These are phyloP conservation scores for Paecilomyces sp. DNA, from an alignment of 2,329 filamentous ascomycete genomes.

Conservation along the genomic window DNA sequence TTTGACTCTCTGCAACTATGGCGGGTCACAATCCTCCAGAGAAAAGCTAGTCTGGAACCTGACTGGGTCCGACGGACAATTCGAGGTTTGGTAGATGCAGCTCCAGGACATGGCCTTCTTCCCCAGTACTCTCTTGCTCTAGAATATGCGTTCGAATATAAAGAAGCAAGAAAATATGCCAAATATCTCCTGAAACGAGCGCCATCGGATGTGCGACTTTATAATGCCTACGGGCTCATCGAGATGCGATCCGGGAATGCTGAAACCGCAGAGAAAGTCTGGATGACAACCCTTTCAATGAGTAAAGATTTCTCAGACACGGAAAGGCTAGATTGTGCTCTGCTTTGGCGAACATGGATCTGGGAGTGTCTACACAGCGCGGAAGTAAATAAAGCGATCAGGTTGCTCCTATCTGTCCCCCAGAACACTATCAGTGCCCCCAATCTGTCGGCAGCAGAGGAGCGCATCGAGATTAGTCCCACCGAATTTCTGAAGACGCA, in stretches of 20 bases:
- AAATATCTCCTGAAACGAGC: conserved; percentile 66
- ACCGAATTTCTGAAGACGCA: conserved; percentile 30
- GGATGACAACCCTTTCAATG: conserved; percentile 60
- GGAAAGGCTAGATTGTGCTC: conserved; percentile 30
- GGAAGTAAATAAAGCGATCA: conserved; percentile 28
- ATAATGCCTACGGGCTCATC: conserved; percentile 71
- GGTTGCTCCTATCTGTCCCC: conserved; percentile 34
- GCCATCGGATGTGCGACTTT: conserved; percentile 59
- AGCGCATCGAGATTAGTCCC: conserved; percentile 15
- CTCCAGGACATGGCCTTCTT: conserved; percentile 44
- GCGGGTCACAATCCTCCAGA: conserved; percentile 14
- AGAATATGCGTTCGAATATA: conserved; percentile 49
- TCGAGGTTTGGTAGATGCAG: conserved; percentile 46
- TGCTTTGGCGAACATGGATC: conserved; percentile 56
- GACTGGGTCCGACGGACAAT: conserved; percentile 49
- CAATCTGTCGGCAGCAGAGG: conserved; percentile 12
- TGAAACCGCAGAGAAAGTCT: conserved; percentile 56
- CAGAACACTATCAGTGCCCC: conserved; percentile 27
- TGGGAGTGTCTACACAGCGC: conserved; percentile 57
- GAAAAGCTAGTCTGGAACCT: conserved; percentile 30
- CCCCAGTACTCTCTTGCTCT: conserved; percentile 66
- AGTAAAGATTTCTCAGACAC: conserved; percentile 31
- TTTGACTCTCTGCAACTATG: conserved; percentile 31
- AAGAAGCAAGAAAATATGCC: conserved; percentile 59
- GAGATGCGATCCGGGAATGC: conserved; percentile 55